phyloP scores from a whole-genome alignment of 148 eudicot genomes.

The Cornus controversa region DNA sequence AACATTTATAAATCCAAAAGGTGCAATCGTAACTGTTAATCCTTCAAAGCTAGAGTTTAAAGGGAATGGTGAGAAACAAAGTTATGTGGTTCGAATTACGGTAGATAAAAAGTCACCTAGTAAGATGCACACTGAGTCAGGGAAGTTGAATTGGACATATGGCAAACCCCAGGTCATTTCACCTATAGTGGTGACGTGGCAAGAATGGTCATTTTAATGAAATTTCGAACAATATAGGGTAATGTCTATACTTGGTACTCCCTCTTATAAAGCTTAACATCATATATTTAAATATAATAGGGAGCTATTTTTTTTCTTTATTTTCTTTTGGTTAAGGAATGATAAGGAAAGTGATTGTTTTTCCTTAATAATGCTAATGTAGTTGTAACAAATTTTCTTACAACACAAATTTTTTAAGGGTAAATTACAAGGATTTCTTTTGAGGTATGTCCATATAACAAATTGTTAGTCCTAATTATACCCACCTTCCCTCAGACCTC shows the following conservation, averaged over 20 bases:
- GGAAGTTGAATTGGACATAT: conserved; percentile 27
- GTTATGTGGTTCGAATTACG: conserved; percentile 19
- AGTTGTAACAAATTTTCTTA: no score
- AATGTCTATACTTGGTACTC: not conserved
- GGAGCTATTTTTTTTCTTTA: no score
- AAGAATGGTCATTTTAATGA: not conserved
- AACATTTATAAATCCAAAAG: conserved; percentile 14
- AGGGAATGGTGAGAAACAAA: conserved; percentile 17
- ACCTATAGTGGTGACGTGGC: conserved; percentile 18
- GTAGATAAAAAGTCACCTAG: not conserved
- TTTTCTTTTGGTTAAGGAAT: no score
- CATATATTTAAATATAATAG: not conserved
- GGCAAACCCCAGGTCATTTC: conserved; percentile 22
- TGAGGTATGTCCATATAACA: no score
- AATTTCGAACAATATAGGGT: not conserved
- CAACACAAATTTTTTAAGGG: no score
- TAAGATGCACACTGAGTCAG: not conserved
- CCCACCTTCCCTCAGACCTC: no score
- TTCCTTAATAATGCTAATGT: no score
- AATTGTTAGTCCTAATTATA: no score
- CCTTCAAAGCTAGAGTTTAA: conserved; percentile 18
- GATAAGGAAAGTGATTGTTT: no score
- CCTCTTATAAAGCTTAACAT: not conserved
- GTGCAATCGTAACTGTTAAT: conserved; percentile 15
- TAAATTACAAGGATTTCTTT: no score